Evolutionary conservation across 495 filamentous ascomycete species (phyloP).

Genomic region (Aspergillus saccharolyticus): DNA sequence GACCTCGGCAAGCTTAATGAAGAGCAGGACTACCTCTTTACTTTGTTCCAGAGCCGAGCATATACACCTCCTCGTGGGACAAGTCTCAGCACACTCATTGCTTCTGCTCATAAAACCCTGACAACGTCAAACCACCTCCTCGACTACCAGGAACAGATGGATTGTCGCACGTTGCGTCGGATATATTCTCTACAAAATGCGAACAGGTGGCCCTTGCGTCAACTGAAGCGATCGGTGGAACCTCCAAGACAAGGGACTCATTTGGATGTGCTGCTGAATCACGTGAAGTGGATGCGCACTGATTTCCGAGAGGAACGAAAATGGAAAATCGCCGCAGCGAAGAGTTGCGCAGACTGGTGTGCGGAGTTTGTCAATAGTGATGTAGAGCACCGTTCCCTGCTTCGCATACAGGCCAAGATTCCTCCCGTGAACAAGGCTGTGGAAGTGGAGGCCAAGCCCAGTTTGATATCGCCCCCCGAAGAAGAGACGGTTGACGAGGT

Average conservation of each 20-base stretch:
- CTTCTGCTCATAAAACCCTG: slow-evolving; percentile 74
- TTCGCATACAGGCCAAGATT: slow-evolving; percentile 60
- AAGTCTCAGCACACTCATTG: slow-evolving; percentile 62
- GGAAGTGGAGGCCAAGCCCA: slow-evolving; percentile 19
- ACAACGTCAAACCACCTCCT: slow-evolving; percentile 71
- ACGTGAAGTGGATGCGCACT: slow-evolving; percentile 96
- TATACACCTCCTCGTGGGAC: slow-evolving; percentile 54
- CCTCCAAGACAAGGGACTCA: slow-evolving; percentile 70
- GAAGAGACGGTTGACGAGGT: slow-evolving; percentile 33
- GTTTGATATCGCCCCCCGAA: slow-evolving; percentile 24
- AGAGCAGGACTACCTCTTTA: slow-evolving; percentile 73
- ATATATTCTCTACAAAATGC: slow-evolving; percentile 86
- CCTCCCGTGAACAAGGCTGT: slow-evolving; percentile 18
- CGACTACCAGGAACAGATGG: slow-evolving; percentile 74
- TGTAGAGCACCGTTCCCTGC: slow-evolving; percentile 52
- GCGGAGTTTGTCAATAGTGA: slow-evolving; percentile 68
- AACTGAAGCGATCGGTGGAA: slow-evolving; percentile 73
- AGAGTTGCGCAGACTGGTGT: slow-evolving; percentile 71
- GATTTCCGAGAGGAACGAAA: slow-evolving; percentile 93
- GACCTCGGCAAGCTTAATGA: slow-evolving; percentile 47
- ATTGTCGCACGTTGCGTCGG: slow-evolving; percentile 72
- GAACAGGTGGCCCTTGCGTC: slow-evolving; percentile 85
- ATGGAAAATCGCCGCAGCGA: slow-evolving; percentile 81
- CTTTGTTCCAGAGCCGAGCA: slow-evolving; percentile 67
- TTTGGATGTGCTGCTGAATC: slow-evolving; percentile 78